Conservation (phyloP, 441 rosid species). For the Hura crepitans region DNA sequence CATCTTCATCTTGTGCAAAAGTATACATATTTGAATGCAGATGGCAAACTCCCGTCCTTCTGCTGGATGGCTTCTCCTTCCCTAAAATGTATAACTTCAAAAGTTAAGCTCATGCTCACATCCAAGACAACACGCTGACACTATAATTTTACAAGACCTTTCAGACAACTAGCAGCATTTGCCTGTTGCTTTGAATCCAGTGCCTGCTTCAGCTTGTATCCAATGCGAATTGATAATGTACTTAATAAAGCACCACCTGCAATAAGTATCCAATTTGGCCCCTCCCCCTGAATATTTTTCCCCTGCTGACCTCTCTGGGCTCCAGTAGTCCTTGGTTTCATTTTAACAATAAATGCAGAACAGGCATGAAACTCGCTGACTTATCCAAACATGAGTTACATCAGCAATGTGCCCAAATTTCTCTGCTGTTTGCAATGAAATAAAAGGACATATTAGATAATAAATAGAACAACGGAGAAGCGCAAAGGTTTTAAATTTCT, state of each 20-base stretch:
- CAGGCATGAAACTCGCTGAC: slow-evolving; percentile 26
- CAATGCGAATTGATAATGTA: slow-evolving; percentile 82
- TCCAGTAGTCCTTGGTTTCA: slow-evolving; percentile 50
- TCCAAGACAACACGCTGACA: slow-evolving; percentile 9
- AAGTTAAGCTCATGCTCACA: slow-evolving; percentile 14
- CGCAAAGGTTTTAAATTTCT: not conserved
- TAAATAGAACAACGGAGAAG: slow-evolving; percentile 4
- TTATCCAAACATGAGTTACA: slow-evolving; percentile 55
- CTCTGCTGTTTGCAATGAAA: slow-evolving; percentile 3
- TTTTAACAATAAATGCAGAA: slow-evolving; percentile 37
- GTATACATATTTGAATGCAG: slow-evolving; percentile 52
- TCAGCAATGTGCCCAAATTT: slow-evolving; percentile 16
- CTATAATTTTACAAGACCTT: slow-evolving; percentile 32
- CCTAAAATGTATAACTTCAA: slow-evolving; percentile 37
- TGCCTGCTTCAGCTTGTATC: slow-evolving; percentile 78
- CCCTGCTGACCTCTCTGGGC: slow-evolving; percentile 51
- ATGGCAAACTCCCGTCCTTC: slow-evolving; percentile 42
- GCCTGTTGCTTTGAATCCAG: slow-evolving; percentile 49
- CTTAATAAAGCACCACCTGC: slow-evolving; percentile 93
- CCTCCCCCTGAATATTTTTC: slow-evolving; percentile 39
- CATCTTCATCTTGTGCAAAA: slow-evolving; percentile 50
- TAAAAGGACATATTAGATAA: not conserved
- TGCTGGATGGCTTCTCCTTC: slow-evolving; percentile 43
- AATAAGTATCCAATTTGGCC: slow-evolving; percentile 84
- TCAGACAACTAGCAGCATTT: slow-evolving; percentile 35